Base-by-base conservation (phyloP, 441 rosid genomes). In the Brassica balearica region DNA sequence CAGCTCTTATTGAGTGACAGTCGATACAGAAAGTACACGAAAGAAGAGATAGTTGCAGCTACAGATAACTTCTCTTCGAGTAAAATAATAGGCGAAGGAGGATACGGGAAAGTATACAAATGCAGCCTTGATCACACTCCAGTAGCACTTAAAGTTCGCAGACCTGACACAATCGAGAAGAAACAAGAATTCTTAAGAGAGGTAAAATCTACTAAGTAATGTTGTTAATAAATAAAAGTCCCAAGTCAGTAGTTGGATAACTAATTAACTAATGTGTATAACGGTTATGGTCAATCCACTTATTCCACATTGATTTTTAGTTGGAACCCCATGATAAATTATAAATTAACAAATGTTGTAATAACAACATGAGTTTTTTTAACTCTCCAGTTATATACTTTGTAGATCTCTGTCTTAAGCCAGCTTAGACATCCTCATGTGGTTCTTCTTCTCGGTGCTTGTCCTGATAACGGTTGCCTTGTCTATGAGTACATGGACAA, bases 401-500 rank as follows among this genome's bases (percentile, higher is more conserved):
- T 83, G 83, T 88, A 92, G 98, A 88, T 95, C 59, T 91, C 92
- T 78, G 89, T 95, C 79, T 87, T 95, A 67, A 91, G 97, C 86
- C 94, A 89, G 81, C 84, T 91, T 43, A 87, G 82, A 34, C 97
- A 92, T 83, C 94, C 97, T 8, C 86, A 92, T 58, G 79, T 95
- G 76, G 91, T 95, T 78, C 84, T 91, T 86, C 88, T 95, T 51
- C 92, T 92, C 3, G 97, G 98, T 68, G 97, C 97, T 76, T 92
- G 98, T 85, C 94, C 97, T 5, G 97, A 91, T 36, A 88, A 65
- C 62, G 88, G 95, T 46, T 89, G 95, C 75, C 92, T 95, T 75
- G 89, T 89, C 22, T 95, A 94, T 65, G 98, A 95, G 72, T 95
- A 91, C 87, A 64, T 95, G 87, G 97, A 91, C 77, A 89, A 91